phyloP scores from a whole-genome alignment of 2,329 filamentous ascomycete species.

The Alternaria dauci region DNA sequence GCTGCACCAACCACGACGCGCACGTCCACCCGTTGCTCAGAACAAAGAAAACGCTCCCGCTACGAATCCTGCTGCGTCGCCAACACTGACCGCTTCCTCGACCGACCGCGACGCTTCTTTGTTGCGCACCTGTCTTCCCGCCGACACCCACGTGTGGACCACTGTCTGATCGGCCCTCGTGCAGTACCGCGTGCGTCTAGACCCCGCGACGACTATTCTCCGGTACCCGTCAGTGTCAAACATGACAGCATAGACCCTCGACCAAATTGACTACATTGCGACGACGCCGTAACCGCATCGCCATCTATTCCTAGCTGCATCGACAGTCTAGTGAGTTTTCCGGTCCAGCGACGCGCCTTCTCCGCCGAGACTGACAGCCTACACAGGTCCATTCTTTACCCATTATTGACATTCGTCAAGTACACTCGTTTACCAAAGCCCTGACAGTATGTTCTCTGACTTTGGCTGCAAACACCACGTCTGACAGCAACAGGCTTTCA shows the following conservation, averaged over 20 bases:
- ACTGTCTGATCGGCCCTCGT: conserved; percentile 23
- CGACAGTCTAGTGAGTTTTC: conserved; percentile 49
- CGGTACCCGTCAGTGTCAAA: conserved; percentile 36
- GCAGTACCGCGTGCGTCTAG: conserved; percentile 28
- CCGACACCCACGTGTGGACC: conserved; percentile 27
- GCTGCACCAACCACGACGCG: conserved; percentile 31
- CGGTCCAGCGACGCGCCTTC: not conserved
- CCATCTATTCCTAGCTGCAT: conserved; percentile 42
- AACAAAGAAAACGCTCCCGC: conserved; percentile 32
- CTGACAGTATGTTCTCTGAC: conserved; percentile 47
- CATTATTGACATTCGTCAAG: conserved; percentile 56
- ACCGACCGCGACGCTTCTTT: conserved; percentile 26
- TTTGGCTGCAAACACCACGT: conserved; percentile 11
- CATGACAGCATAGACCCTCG: conserved; percentile 48
- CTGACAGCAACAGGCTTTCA: conserved; percentile 29
- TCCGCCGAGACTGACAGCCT: conserved; percentile 21
- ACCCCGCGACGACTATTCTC: conserved; percentile 30
- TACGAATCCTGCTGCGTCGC: conserved; percentile 4
- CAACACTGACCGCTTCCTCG: conserved; percentile 6
- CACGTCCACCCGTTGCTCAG: conserved; percentile 31
- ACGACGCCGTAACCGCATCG: conserved; percentile 34
- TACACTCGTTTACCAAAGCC: conserved; percentile 60
- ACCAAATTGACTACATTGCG: conserved; percentile 31
- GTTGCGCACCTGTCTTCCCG: conserved; percentile 23
- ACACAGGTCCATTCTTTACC: conserved; percentile 50